Conservation (phyloP, 2,329 filamentous ascomycete genomes). For the Magnaporthiopsis rhizophila region DNA sequence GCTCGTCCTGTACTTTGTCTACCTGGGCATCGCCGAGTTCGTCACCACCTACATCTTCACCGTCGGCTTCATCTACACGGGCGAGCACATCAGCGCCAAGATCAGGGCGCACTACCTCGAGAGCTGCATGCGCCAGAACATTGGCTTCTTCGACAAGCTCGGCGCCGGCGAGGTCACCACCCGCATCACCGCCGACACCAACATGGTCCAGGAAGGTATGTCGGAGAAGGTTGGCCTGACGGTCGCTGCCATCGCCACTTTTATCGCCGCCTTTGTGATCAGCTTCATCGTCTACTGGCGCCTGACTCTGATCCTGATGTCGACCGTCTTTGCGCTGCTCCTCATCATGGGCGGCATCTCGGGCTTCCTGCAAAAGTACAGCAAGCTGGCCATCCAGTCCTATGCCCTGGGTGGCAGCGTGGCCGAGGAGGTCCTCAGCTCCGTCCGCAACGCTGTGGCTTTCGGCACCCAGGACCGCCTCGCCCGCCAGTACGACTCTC, state of each 20-base stretch:
- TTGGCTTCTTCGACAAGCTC: conserved; percentile 87
- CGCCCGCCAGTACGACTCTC: conserved; percentile 74
- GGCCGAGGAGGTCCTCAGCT: conserved; percentile 90
- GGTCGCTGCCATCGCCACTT: conserved; percentile 68
- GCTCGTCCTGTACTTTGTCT: conserved; percentile 76
- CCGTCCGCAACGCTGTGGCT: conserved; percentile 83
- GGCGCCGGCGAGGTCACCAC: conserved; percentile 92
- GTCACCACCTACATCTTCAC: conserved; percentile 71
- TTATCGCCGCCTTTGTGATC: conserved; percentile 82
- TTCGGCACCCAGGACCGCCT: conserved; percentile 91
- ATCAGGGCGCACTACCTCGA: conserved; percentile 77
- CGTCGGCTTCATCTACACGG: conserved; percentile 82
- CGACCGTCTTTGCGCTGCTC: conserved; percentile 73
- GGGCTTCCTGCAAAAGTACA: conserved; percentile 70
- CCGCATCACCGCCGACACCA: conserved; percentile 88
- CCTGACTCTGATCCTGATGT: conserved; percentile 77
- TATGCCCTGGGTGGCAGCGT: conserved; percentile 82
- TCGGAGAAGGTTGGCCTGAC: conserved; percentile 82
- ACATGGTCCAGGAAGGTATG: conserved; percentile 87
- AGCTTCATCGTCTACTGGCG: conserved; percentile 91
- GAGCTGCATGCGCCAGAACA: conserved; percentile 80
- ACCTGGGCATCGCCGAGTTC: conserved; percentile 76
- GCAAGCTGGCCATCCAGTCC: conserved; percentile 66
- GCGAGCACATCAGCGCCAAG: conserved; percentile 70
- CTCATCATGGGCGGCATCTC: conserved; percentile 68